Percentiles rank a stretch among this genome's conserved stretches.
Evolutionary conservation across 306 rosid species (phyloP).

Genomic region (Senna tora): DNA sequence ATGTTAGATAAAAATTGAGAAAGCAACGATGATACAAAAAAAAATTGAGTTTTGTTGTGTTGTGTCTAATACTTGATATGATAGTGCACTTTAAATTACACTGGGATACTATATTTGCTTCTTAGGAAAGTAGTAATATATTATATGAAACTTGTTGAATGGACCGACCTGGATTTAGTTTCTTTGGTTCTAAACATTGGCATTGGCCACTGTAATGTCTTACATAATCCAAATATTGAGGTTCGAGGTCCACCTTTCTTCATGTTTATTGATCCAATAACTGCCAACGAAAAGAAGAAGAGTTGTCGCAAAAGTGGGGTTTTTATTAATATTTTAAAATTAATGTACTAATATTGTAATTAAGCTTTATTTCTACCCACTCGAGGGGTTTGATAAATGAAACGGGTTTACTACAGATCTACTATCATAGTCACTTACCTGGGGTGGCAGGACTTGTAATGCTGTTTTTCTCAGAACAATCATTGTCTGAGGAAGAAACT

Average conservation of each 20-base stretch:
- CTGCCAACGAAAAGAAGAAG: constrained; percentile 21
- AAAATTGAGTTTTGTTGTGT: neutral
- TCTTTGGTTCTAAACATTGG: constrained; percentile 51
- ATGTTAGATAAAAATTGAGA: neutral
- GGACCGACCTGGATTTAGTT: constrained; percentile 53
- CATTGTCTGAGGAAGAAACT: constrained; percentile 17
- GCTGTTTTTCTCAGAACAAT: constrained; percentile 32
- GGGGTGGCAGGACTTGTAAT: constrained; percentile 31
- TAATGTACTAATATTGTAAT: too few species aligned
- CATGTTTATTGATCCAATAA: constrained; percentile 52
- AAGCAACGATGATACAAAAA: neutral
- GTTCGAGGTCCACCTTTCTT: constrained; percentile 75
- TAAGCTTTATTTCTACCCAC: too few species aligned
- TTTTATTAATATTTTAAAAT: too few species aligned
- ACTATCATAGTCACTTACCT: constrained; percentile 36
- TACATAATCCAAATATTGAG: constrained; percentile 55
- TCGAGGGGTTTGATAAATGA: too few species aligned
- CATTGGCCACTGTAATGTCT: constrained; percentile 66
- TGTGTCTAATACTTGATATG: neutral
- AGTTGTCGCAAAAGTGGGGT: too few species aligned
- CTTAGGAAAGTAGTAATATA: neutral
- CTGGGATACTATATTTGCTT: neutral
- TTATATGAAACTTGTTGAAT: neutral
- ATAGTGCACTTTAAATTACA: neutral
- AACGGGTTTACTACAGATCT: too few species aligned